Conservation (phyloP, 129 eudicot species). For the Artemisia argyi region DNA sequence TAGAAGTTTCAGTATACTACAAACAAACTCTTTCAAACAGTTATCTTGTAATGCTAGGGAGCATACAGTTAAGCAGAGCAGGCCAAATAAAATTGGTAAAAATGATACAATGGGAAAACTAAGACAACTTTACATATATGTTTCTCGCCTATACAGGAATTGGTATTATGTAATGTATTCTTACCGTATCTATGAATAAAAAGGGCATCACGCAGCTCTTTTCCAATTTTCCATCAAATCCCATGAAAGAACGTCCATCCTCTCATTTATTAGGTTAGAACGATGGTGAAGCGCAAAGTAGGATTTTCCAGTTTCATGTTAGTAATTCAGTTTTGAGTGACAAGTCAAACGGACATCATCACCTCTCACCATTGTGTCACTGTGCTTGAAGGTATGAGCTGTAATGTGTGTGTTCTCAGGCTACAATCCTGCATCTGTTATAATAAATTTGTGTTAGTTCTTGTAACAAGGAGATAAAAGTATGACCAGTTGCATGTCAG, state of each 20-base stretch:
- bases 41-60: background rate
- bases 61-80: background rate
- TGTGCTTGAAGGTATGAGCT: slow-evolving; percentile 34
- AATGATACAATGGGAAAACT: background rate
- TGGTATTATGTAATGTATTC: background rate
- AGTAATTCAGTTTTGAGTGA: slow-evolving; percentile 21
- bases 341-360: slow-evolving; percentile 31
- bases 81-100: background rate
- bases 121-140: background rate
- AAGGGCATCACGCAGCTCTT: background rate
- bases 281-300: slow-evolving; percentile 16
- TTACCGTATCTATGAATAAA: background rate
- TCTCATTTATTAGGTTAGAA: slow-evolving; percentile 5
- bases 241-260: background rate
- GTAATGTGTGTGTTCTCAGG: slow-evolving; percentile 58
- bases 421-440: slow-evolving; percentile 70
- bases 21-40: too few relatives aligned
- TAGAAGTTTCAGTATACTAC: too few relatives aligned
- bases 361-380: slow-evolving; percentile 30
- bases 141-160: background rate
- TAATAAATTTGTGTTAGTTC: slow-evolving; percentile 3
- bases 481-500: background rate
- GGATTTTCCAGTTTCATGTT: slow-evolving; percentile 16
- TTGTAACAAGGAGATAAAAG: background rate
- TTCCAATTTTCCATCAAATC: background rate